A percentile compares a stretch with the other conserved stretches of the same genome.
phyloP scores from a whole-genome alignment of 2,329 filamentous ascomycete genomes.

The Xylariaceae sp. region DNA sequence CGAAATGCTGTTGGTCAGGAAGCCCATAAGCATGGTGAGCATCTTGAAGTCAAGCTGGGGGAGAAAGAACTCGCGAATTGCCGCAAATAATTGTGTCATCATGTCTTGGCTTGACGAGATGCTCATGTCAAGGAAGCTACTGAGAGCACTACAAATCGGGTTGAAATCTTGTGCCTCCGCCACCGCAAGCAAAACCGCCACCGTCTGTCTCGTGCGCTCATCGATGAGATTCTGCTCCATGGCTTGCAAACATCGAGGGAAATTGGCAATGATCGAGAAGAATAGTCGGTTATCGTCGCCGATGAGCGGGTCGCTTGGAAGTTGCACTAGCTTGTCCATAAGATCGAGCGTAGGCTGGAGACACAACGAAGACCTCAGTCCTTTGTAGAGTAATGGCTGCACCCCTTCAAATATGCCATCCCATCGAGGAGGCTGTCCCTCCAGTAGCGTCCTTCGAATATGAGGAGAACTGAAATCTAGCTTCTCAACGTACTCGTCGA shows the following conservation, averaged over 20 bases:
- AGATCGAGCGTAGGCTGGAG: constrained; percentile 74
- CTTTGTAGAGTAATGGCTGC: constrained; percentile 85
- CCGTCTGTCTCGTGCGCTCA: constrained; percentile 57
- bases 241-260: constrained; percentile 78
- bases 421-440: constrained; percentile 82
- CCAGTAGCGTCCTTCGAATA: constrained; percentile 68
- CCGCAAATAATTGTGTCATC: constrained; percentile 67
- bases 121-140: constrained; percentile 65
- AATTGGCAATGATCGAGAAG: constrained; percentile 85
- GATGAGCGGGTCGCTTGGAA: constrained; percentile 77
- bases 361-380: constrained; percentile 80
- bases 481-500: constrained; percentile 81
- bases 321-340: constrained; percentile 72
- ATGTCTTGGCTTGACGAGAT: constrained; percentile 74
- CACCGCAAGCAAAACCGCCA: constrained; percentile 67
- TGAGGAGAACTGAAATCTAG: constrained; percentile 72
- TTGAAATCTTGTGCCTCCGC: constrained; percentile 70
- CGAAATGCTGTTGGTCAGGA: constrained; percentile 81
- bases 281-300: constrained; percentile 80
- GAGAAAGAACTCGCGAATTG: constrained; percentile 75
- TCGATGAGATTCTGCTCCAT: constrained; percentile 65
- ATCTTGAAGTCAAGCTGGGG: constrained; percentile 79
- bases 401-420: constrained; percentile 85
- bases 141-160: constrained; percentile 66
- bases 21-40: constrained; percentile 84